These are phyloP conservation scores for Crinitomyces ghanaensis DNA, from an alignment of 805 yeast genomes.

Conservation along the genomic window DNA sequence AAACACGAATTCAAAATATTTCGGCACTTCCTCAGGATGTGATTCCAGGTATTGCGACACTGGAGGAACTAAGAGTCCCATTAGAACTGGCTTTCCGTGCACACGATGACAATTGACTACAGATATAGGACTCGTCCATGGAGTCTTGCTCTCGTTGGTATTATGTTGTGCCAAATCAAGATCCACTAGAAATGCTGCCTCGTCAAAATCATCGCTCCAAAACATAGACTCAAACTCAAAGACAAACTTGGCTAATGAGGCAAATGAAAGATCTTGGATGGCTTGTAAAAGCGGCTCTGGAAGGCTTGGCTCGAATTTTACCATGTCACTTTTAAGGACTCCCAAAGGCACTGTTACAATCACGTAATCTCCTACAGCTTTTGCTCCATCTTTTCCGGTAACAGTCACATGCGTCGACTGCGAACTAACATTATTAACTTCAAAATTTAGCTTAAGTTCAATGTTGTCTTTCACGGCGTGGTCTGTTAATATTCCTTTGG, in stretches of 20 bases:
- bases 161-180: conserved; percentile 25
- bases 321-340: conserved; percentile 36
- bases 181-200: conserved; percentile 38
- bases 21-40: conserved; percentile 28
- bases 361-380: no score
- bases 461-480: no score
- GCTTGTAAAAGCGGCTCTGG: conserved; percentile 10
- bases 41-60: conserved; percentile 44
- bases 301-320: conserved; percentile 41
- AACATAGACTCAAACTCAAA: conserved; percentile 52
- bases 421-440: no score
- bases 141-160: conserved; percentile 38
- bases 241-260: conserved; percentile 60
- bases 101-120: conserved; percentile 48
- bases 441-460: no score
- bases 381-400: no score
- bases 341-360: conserved; percentile 75
- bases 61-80: conserved; percentile 56
- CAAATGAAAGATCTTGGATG: conserved; percentile 23
- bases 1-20: conserved; percentile 16
- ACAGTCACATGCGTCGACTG: no score
- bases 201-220: conserved; percentile 47
- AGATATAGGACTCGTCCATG: conserved; percentile 37
- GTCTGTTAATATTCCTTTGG: conserved; percentile 30
- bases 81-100: conserved; percentile 38